Conservation (phyloP, 106 monocot genomes). For the Acorus calamus region DNA sequence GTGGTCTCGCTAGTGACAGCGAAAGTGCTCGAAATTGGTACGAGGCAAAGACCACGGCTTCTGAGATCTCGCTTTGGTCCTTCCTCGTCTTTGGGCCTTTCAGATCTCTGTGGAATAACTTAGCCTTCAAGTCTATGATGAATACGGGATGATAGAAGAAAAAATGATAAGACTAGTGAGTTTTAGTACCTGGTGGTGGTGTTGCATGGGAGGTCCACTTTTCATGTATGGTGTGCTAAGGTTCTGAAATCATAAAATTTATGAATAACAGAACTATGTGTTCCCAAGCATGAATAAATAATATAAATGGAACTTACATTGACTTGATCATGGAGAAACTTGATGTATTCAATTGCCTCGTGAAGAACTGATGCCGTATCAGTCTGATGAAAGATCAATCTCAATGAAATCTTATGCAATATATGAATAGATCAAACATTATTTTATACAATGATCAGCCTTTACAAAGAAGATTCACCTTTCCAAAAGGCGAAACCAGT, state of each 20-base stretch:
- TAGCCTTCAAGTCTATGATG: not conserved
- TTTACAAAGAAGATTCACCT: constrained; percentile 27
- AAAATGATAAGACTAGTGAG: not conserved
- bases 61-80: constrained; percentile 41
- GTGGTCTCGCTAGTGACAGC: constrained; percentile 39
- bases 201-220: constrained; percentile 44
- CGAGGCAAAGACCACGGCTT: constrained; percentile 70
- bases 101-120: constrained; percentile 16
- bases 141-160: not conserved
- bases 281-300: no score
- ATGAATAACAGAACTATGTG: not conserved
- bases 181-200: constrained; percentile 27
- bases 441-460: no score
- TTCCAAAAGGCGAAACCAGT: constrained; percentile 74
- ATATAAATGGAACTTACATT: constrained; percentile 26
- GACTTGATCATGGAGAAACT: constrained; percentile 88
- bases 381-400: constrained; percentile 28
- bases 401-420: not conserved
- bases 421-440: not conserved
- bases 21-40: constrained; percentile 56
- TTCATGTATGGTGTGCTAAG: constrained; percentile 64
- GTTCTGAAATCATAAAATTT: constrained; percentile 20
- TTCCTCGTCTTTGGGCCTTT: constrained; percentile 25
- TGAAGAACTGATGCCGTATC: constrained; percentile 85
- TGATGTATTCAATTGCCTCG: constrained; percentile 81